Percentiles rank a stretch among this genome's conserved stretches.
Conservation (phyloP, 352 stramenopile species). For the Albugo laibachii region DNA sequence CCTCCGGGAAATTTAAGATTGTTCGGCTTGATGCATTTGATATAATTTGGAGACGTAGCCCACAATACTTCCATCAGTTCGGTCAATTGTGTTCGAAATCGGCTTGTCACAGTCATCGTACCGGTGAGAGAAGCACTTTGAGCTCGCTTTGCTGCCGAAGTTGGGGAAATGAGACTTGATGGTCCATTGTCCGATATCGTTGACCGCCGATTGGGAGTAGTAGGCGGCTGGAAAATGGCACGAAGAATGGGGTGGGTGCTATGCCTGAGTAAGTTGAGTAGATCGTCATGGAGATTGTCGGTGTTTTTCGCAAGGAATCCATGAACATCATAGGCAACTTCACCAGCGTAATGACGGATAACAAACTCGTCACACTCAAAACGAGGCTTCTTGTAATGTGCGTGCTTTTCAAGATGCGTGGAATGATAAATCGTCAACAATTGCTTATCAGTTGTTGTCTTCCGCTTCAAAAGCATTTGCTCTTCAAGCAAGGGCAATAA, state of each 20-base stretch:
- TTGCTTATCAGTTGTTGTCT: slow-evolving; percentile 60
- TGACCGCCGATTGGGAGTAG: slow-evolving; percentile 6
- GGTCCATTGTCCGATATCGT: not conserved
- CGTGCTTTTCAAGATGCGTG: slow-evolving; percentile 50
- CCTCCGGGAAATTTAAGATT: slow-evolving; percentile 79
- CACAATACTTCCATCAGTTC: slow-evolving; percentile 72
- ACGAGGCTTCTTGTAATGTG: slow-evolving; percentile 43
- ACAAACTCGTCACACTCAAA: slow-evolving; percentile 77
- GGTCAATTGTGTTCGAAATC: slow-evolving; percentile 51
- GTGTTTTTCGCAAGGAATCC: slow-evolving; percentile 80
- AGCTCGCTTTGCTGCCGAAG: slow-evolving; percentile 8
- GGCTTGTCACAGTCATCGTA: slow-evolving; percentile 43
- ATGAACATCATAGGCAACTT: slow-evolving; percentile 63
- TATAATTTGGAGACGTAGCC: slow-evolving; percentile 82
- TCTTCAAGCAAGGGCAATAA: slow-evolving; percentile 73
- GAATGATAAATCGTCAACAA: slow-evolving; percentile 64
- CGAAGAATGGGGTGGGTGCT: slow-evolving; percentile 45
- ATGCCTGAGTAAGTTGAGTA: slow-evolving; percentile 50
- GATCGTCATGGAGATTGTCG: slow-evolving; percentile 76
- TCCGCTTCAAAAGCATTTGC: slow-evolving; percentile 72
- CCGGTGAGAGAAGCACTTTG: slow-evolving; percentile 39
- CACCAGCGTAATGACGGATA: slow-evolving; percentile 67
- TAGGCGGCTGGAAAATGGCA: slow-evolving; percentile 24
- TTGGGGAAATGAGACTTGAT: slow-evolving; percentile 1
- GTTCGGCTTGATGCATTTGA: slow-evolving; percentile 92